Evolutionary conservation across 345 rosid species (phyloP).

Genomic region (Melastoma malabathricum): DNA sequence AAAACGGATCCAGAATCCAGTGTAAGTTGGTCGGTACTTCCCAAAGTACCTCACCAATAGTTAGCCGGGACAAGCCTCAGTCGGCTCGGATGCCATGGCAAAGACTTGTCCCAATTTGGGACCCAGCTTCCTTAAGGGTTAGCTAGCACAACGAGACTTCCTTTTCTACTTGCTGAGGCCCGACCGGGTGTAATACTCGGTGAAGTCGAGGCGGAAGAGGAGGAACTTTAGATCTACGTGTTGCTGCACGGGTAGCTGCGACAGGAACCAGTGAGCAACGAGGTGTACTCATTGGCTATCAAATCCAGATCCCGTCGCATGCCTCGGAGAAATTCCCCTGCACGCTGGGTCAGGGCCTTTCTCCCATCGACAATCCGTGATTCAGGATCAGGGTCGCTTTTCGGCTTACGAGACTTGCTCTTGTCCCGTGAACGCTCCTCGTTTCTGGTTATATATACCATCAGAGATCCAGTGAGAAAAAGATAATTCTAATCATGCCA

Average conservation of each 20-base stretch:
- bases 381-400: slow-evolving; percentile 31
- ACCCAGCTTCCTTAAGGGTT: no score
- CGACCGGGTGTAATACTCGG: slow-evolving; percentile 73
- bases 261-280: slow-evolving; percentile 69
- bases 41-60: no score
- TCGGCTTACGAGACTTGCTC: slow-evolving; percentile 23
- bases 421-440: slow-evolving; percentile 39
- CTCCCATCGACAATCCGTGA: slow-evolving; percentile 74
- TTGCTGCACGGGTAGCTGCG: slow-evolving; percentile 79
- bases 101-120: no score
- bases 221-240: slow-evolving; percentile 89
- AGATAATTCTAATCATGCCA: no score
- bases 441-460: slow-evolving; percentile 24
- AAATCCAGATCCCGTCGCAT: slow-evolving; percentile 72
- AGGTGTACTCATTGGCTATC: slow-evolving; percentile 56
- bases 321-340: slow-evolving; percentile 75
- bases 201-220: slow-evolving; percentile 87
- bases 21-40: no score
- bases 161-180: slow-evolving; percentile 27
- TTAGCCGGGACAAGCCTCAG: no score
- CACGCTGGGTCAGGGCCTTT: slow-evolving; percentile 75
- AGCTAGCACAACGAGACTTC: no score
- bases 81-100: no score
- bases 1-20: no score
- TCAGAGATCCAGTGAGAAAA: slow-evolving; percentile 2